A percentile compares a stretch with the other conserved stretches of the same genome.
Conservation (phyloP, 2,329 filamentous ascomycete genomes). For the Fusarium coffeatum region DNA sequence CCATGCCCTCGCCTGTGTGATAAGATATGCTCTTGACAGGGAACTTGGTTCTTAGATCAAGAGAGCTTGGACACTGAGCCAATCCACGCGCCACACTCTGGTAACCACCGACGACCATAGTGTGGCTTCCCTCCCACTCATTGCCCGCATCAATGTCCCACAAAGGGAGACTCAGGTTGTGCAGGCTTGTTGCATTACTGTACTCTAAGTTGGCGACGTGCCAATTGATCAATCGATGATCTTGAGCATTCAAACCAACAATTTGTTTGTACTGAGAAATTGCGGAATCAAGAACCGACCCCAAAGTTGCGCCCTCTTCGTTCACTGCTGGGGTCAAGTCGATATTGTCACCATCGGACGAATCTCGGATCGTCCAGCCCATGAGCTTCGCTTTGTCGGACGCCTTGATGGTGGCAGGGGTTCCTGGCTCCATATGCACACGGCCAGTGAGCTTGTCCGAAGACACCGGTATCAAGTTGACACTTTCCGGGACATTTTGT, state of each 20-base stretch:
- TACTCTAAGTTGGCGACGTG: slow-evolving; percentile 98
- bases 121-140: slow-evolving; percentile 95
- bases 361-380: slow-evolving; percentile 81
- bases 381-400: slow-evolving; percentile 81
- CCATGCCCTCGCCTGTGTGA: slow-evolving; percentile 60
- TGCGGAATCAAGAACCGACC: slow-evolving; percentile 92
- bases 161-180: slow-evolving; percentile 85
- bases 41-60: slow-evolving; percentile 81
- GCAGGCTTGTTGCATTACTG: slow-evolving; percentile 90
- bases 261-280: slow-evolving; percentile 87
- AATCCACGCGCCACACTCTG: slow-evolving; percentile 92
- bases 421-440: slow-evolving; percentile 76
- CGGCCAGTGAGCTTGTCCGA: slow-evolving; percentile 77
- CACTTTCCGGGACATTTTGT: slow-evolving; percentile 63
- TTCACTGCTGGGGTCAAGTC: slow-evolving; percentile 75
- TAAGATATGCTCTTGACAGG: slow-evolving; percentile 78
- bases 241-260: slow-evolving; percentile 84
- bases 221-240: slow-evolving; percentile 95
- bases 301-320: slow-evolving; percentile 77
- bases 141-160: slow-evolving; percentile 99
- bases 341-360: slow-evolving; percentile 73
- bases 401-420: slow-evolving; percentile 76
- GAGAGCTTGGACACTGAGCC: slow-evolving; percentile 77
- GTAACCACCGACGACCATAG: slow-evolving; percentile 93
- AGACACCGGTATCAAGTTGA: slow-evolving; percentile 71